Evolutionary conservation across 495 filamentous ascomycete genomes (phyloP).

Genomic region (Lepraria neglecta): DNA sequence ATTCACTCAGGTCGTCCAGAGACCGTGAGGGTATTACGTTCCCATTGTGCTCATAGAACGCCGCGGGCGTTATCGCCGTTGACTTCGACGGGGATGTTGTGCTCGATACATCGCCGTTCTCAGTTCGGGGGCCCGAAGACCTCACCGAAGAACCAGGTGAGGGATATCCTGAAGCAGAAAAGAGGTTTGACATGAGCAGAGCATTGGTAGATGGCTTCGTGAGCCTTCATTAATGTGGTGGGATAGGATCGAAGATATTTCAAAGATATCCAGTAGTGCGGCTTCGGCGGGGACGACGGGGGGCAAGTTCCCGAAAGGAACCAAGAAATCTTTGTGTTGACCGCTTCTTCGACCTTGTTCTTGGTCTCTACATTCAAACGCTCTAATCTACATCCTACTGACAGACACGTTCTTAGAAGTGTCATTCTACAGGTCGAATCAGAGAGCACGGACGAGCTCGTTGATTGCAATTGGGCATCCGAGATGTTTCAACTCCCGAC

Average conservation of each 20-base stretch:
- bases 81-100: slow-evolving; percentile 32
- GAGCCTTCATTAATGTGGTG: slow-evolving; percentile 13
- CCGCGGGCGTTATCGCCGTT: slow-evolving; percentile 41
- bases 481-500: not conserved
- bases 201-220: slow-evolving; percentile 39
- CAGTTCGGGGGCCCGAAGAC: slow-evolving; percentile 33
- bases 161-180: slow-evolving; percentile 44
- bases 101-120: slow-evolving; percentile 41
- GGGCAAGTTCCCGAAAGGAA: slow-evolving; percentile 6
- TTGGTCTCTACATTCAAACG: slow-evolving; percentile 6
- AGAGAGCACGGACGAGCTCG: not conserved
- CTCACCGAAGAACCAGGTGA: slow-evolving; percentile 47
- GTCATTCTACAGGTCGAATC: slow-evolving; percentile 5
- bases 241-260: slow-evolving; percentile 1
- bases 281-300: slow-evolving; percentile 7
- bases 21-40: slow-evolving; percentile 33
- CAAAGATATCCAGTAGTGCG: slow-evolving; percentile 13
- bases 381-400: slow-evolving; percentile 14
- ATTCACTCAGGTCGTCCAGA: slow-evolving; percentile 28
- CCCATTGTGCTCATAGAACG: slow-evolving; percentile 32
- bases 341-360: slow-evolving; percentile 13
- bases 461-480: not conserved
- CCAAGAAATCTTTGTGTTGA: slow-evolving; percentile 7
- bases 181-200: slow-evolving; percentile 51
- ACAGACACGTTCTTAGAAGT: slow-evolving; percentile 10